Base-by-base conservation (phyloP, 2,329 filamentous ascomycete species). In the Thelonectria olida region DNA sequence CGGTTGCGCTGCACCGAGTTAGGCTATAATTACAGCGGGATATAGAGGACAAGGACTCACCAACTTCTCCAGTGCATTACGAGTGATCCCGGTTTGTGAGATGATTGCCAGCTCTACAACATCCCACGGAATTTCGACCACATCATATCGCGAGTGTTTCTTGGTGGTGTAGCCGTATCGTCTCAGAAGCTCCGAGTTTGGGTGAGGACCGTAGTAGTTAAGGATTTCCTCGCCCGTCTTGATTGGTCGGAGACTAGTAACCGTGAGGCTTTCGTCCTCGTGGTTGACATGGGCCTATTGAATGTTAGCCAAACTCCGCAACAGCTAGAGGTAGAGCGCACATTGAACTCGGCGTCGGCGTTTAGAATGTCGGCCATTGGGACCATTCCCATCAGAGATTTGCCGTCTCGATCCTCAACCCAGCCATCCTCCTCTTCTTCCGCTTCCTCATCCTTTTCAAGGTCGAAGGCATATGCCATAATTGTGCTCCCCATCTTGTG, bases 391-490 rank as follows among this genome's bases (percentile, higher is more conserved):
- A 97, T 92, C 74, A 84, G 78, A 1, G 81, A 79, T 64, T 82
- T 81, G 8, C 81, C 81, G 3, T 89, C 82, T 51, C 83, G 82
- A 57, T 91, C 88, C 58, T 90, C 88, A 1, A 90, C 82, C 80
- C 89, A 90, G 42, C 86, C 88, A 22, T 88, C 88, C 7, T 85
- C 80, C 12, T 88, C 85, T 2, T 89, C 85, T 15, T 88, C 86
- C 20, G 88, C 84, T 1, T 86, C 82, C 5, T 88, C 85, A 0
- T 82, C 79, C 7, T 81, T 81, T 48, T 87, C 85, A 7, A 97
- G 85, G 67, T 97, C 93, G 73, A 97, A 97, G 0, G 93, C 93
- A 73, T 97, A 97, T 0, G 93, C 90, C 93, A 97, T 96, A 67
- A 97, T 95, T 15, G 91, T 88, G 62, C 90, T 94, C 1, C 92